Evolutionary conservation across 495 filamentous ascomycete genomes (phyloP), one percentile per base, ranked within the genome.

Genomic region (Ascodesmis nigricans): DNA sequence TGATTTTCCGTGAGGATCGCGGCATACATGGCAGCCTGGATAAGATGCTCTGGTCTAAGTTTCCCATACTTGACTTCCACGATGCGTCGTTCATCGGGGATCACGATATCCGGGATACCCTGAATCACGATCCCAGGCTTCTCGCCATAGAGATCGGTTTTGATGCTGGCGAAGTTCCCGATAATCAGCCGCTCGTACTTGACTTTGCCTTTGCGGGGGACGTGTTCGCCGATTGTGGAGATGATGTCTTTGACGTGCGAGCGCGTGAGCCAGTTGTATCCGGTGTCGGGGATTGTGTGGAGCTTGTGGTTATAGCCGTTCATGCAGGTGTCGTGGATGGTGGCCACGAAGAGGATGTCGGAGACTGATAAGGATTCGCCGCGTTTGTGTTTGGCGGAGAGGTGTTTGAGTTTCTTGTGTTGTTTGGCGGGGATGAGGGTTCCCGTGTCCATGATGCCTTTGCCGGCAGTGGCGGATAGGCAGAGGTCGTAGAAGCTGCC

Each of bases 161-260:
- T 16, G 39, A 41, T 35, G 39, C 42, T 35, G 45, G 31, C 1
- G 45, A 35, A n/a, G 23, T 48, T 1, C 39, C 44, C 13, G 45
- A 48, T 20, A 44, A 44, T 13, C 59, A 36, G 55, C 55, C 19
- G 50, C 60, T 34, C 43, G 54, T 30, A 37, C 42, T 46, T 49
- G 59, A 17, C 40, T 48, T 21, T n/a, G 39, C 42, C n/a, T 21
- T 14, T 7, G 18, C 17, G 8, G 33, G 46, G 36, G 7, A 35
- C 25, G 10, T 76, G 73, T 21, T 2, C 5, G 9, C 2, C 15
- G 6, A 38, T 8, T 9, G 11, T 24, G 8, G 11, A 0, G 3
- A 9, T 10, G 0, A 35, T 24, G 16, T 21, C 4, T 8, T 4
- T 16, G 15, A 11, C 17, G 29, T 38, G 36, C 6, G 13, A 0